Base-by-base conservation (phyloP, 768 basidiomycete species). In the Termitomyces eurrhizus region DNA sequence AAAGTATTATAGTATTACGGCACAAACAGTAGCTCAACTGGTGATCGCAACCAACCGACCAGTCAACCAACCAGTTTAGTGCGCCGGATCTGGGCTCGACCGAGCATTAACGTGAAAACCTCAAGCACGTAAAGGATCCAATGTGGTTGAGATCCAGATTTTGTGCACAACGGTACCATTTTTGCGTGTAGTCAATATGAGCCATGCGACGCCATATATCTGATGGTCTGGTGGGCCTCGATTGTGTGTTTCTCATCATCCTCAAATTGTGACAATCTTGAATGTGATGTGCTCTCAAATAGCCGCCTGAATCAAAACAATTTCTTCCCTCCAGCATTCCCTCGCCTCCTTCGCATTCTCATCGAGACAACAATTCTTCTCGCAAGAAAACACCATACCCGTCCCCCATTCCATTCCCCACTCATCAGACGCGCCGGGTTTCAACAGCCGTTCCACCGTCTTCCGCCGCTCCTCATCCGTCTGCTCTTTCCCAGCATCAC, bases 321-420 rank as follows among this genome's bases (percentile, higher is more conserved):
- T 62, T 72, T 93, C 92, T 68, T 93, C 92, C 55, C 79, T 78
- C 91, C 91, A 93, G 49, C 74, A 75, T 33, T 81, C 79, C 45
- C 75, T 77, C 42, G 72, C 75, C 32, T 78, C 77, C 32, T 70
- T 73, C 11, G 76, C 77, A 6, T 73, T 76, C 26, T 74, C 78
- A 48, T 73, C 75, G 56, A 75, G 57, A 67, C 83, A 86, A 70
- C 95, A 97, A 70, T 96, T 92, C 50, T 80, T 80, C 67, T 82
- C 82, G 68, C 96, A 98, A 1, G 90, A 90, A 74, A 95, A 96
- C 11, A 98, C 80, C 77, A 96, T 78, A 59, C 89, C 87, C 1
- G 91, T 95, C 0, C 96, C 96, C 93, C 95, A 98, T 60, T 95
- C 93, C 92, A 98, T 95, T 0, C 88, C 89, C 45, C 76, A 74